phyloP scores from a whole-genome alignment of 106 monocot species.

The Gastrodia elata region DNA sequence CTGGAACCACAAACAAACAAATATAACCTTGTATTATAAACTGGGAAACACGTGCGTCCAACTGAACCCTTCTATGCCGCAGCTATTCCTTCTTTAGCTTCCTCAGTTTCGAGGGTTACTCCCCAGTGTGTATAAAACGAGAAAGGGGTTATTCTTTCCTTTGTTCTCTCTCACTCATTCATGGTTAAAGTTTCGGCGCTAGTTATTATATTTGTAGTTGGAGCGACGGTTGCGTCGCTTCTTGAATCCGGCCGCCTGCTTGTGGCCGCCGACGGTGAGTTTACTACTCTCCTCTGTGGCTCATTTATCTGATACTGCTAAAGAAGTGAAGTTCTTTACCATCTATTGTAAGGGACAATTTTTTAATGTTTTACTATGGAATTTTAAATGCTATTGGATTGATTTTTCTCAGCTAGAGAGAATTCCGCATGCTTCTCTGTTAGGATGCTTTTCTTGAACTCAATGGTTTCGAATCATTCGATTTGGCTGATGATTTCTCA shows the following conservation, averaged over 20 bases:
- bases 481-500: neutral
- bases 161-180: conserved; percentile 5
- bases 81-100: no score
- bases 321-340: neutral
- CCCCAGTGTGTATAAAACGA: no score
- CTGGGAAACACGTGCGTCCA: no score
- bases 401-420: neutral
- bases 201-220: conserved; percentile 5
- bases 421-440: neutral
- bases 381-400: neutral
- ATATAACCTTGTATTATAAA: no score
- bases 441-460: neutral
- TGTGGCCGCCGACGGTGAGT: conserved; percentile 27
- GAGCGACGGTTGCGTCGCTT: conserved; percentile 10
- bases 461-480: neutral
- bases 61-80: no score
- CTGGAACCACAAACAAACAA: no score
- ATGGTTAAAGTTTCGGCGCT: neutral
- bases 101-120: no score
- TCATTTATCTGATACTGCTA: neutral
- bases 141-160: neutral
- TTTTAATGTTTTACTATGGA: neutral
- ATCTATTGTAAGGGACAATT: neutral
- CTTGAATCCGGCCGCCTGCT: conserved; percentile 7
- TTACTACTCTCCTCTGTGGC: neutral